Conservation (phyloP, 192 early-diverging fungal species). For the Coemansia furcata region DNA sequence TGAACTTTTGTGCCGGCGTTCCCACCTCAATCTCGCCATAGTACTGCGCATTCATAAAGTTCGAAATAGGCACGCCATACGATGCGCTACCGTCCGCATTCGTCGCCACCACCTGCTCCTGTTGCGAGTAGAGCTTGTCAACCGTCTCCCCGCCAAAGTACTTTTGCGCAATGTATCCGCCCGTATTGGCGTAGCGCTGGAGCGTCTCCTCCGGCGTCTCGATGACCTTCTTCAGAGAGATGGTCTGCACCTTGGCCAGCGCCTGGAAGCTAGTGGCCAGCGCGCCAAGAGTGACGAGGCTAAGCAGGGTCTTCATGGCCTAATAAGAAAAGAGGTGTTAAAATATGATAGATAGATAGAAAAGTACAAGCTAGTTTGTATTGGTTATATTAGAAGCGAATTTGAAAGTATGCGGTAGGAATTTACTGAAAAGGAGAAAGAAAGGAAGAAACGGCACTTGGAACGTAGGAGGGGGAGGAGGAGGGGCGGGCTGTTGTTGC, state of each 20-base stretch:
- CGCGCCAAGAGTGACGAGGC: conserved; percentile 34
- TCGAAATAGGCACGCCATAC: conserved; percentile 77
- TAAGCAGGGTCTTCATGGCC: conserved; percentile 39
- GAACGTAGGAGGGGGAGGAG: background rate
- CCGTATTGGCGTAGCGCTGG: conserved; percentile 62
- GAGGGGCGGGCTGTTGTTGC: background rate
- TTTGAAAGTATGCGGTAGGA: conserved; percentile 1
- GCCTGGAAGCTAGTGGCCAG: conserved; percentile 21
- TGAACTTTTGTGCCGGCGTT: conserved; percentile 87
- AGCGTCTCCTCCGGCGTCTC: conserved; percentile 63
- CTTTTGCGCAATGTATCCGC: conserved; percentile 71
- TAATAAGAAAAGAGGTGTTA: background rate
- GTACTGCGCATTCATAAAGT: conserved; percentile 97
- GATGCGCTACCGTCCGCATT: conserved; percentile 57
- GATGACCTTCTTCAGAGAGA: conserved; percentile 63
- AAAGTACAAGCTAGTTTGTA: background rate
- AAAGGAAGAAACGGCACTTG: background rate
- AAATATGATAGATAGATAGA: background rate
- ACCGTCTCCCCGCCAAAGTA: conserved; percentile 60
- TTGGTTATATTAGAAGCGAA: background rate
- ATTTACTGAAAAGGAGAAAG: background rate
- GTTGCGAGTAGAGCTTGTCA: conserved; percentile 37
- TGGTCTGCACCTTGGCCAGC: conserved; percentile 24
- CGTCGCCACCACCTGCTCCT: conserved; percentile 47
- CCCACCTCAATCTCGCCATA: conserved; percentile 87